Base-by-base conservation (phyloP, 345 rosid species). In the Salix viminalis region DNA sequence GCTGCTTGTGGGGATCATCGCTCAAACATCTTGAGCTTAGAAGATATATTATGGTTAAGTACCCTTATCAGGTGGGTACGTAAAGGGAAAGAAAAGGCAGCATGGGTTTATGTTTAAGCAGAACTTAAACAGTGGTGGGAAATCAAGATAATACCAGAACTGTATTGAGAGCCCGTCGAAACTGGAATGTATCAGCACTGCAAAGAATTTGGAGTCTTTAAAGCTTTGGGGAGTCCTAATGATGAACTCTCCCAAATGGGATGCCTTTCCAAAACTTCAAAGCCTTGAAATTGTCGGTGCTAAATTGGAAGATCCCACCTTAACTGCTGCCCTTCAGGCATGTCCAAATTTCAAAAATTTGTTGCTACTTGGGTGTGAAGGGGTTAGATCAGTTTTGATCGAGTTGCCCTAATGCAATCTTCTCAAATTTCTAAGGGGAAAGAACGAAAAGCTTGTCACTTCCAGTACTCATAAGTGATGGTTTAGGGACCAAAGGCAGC, bases 171-270 rank as follows among this genome's bases (percentile, higher is more conserved):
- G 77, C 46, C 94, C 93, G 26, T 85, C 92, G 13, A 95, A 95
- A 83, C 84, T 95, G 82, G 97, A 92, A 73, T 90, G 94, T 75
- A 66, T 95, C 50, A 85, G 81, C 5, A 60, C 72, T 32, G 96
- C 87, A 5, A 93, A 82, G 85, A 89, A 91, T 79, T 77, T 95
- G 89, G 97, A 90, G 85, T 86, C 91, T 30, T 78, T 95, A 71
- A 95, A 86, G 88, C 99, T 93, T 23, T 93, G 97, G 97, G 99
- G 99, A 26, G 96, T 93, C 71, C 86, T 91, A 13, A 88, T 95
- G 94, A 69, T 80, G 62, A 78, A 76, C 61, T 68, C 89, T 46
- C 99, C 99, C 23, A 83, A 82, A 70, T 95, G 99, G 99, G 30
- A 28, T 28, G 2, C 30, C 30, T 28, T 28, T 28, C 30, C 30